Evolutionary conservation across 148 eudicot species (phyloP).

Genomic region (Hydrangea macrophylla): DNA sequence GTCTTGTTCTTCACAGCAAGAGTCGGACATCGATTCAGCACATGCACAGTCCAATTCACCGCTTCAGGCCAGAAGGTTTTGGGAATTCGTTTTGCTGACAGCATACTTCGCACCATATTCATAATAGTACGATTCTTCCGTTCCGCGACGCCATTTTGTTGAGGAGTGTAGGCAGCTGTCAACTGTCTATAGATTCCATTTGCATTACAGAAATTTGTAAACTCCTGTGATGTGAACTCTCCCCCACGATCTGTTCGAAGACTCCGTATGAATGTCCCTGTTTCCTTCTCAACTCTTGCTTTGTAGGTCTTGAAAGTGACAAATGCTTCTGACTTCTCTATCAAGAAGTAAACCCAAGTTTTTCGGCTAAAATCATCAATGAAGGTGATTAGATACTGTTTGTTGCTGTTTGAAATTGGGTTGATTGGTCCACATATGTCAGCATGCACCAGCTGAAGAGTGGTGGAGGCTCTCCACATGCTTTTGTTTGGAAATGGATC

Average conservation of each 20-base stretch:
- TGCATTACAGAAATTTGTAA: background rate
- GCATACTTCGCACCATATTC: too few species aligned
- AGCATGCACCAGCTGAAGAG: too few species aligned
- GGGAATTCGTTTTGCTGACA: too few species aligned
- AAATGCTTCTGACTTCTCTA: conserved; percentile 9
- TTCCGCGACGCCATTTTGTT: conserved; percentile 11
- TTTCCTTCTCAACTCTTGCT: conserved; percentile 1
- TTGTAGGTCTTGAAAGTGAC: conserved; percentile 2
- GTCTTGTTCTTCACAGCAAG: too few species aligned
- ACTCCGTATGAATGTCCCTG: background rate
- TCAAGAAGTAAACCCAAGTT: conserved; percentile 15
- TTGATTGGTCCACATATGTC: too few species aligned
- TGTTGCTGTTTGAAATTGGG: background rate
- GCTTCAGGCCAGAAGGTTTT: too few species aligned
- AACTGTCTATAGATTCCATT: background rate
- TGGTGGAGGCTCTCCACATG: too few species aligned
- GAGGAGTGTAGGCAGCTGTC: background rate
- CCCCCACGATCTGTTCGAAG: conserved; percentile 12
- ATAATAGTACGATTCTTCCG: too few species aligned
- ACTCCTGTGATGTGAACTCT: conserved; percentile 15
- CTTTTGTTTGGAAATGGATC: too few species aligned
- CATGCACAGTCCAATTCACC: too few species aligned
- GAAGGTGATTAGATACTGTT: background rate
- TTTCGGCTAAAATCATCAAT: conserved; percentile 16
- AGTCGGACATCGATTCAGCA: too few species aligned